phyloP scores from a whole-genome alignment of 2,329 filamentous ascomycete species.

The Arthrobotrys entomopaga region DNA sequence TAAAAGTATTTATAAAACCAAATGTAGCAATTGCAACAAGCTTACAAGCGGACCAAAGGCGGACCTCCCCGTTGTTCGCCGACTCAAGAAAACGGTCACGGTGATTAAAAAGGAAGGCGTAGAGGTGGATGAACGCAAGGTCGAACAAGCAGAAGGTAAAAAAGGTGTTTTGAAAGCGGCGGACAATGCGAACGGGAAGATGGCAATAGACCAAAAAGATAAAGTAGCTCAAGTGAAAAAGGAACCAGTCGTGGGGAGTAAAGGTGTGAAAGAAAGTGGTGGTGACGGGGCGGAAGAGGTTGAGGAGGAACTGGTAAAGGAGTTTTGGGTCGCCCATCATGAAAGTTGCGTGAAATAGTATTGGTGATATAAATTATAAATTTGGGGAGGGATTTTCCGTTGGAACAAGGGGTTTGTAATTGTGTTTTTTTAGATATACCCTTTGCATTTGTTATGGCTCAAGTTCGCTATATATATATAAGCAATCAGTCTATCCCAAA shows the following conservation, averaged over 20 bases:
- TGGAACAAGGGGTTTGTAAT: not conserved
- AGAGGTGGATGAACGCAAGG: constrained; percentile 17
- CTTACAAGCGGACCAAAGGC: constrained; percentile 44
- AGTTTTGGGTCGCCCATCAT: constrained; percentile 48
- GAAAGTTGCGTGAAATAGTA: constrained; percentile 32
- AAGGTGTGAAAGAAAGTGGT: constrained; percentile 9
- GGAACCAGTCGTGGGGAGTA: constrained; percentile 3
- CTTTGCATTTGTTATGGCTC: not conserved
- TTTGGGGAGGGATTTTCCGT: not conserved
- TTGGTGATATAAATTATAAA: not conserved
- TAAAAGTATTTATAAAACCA: constrained; percentile 46
- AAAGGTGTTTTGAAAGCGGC: constrained; percentile 34
- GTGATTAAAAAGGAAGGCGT: constrained; percentile 41
- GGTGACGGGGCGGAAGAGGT: constrained; percentile 23
- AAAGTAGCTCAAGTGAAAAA: constrained; percentile 7
- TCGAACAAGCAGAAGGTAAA: not conserved
- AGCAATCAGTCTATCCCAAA: not conserved
- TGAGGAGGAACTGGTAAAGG: constrained; percentile 42
- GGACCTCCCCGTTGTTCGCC: constrained; percentile 43
- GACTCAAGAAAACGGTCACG: constrained; percentile 38
- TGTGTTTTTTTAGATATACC: constrained; percentile 46
- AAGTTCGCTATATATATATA: no score
- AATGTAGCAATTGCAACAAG: constrained; percentile 43
- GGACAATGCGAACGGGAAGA: constrained; percentile 8
- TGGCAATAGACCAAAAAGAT: constrained; percentile 4